Evolutionary conservation across 495 filamentous ascomycete genomes (phyloP), one percentile per base, ranked within the genome.

Genomic region (Hypoxylon rickii): DNA sequence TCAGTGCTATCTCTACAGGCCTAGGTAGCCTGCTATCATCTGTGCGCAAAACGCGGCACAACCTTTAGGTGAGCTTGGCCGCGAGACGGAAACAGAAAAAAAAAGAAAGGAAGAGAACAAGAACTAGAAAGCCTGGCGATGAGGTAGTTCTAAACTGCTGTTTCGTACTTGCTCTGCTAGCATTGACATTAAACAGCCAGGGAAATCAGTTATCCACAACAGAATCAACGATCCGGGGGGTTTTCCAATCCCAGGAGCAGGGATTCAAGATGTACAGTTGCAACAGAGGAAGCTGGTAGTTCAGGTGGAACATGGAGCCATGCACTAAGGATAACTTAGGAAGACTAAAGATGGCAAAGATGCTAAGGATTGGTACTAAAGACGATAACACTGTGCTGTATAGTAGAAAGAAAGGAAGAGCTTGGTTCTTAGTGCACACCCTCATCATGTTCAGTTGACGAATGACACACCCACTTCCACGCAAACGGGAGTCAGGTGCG

Each of bases 351-450:
- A n/a, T n/a, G n/a, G n/a, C n/a, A n/a, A n/a, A n/a, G n/a, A n/a
- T n/a, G n/a, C n/a, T n/a, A n/a, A n/a, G n/a, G n/a, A n/a, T n/a
- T n/a, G n/a, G n/a, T n/a, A n/a, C n/a, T n/a, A n/a, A n/a, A n/a
- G n/a, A n/a, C n/a, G n/a, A n/a, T n/a, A n/a, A n/a, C n/a, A n/a
- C n/a, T n/a, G n/a, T n/a, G n/a, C n/a, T n/a, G n/a, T n/a, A n/a
- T n/a, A n/a, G n/a, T n/a, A n/a, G n/a, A n/a, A n/a, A n/a, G n/a
- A n/a, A n/a, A n/a, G n/a, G n/a, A n/a, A n/a, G n/a, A n/a, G n/a
- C n/a, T n/a, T n/a, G n/a, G n/a, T n/a, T n/a, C n/a, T n/a, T 51
- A 34, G 51, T 56, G 42, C 59, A 58, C 59, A 63, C 59, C 59
- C 57, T 63, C 52, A 54, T 40, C 37, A 50, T 49, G 34, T 2